Evolutionary conservation across 805 yeast species (phyloP).

Genomic region (Spathaspora girioi): DNA sequence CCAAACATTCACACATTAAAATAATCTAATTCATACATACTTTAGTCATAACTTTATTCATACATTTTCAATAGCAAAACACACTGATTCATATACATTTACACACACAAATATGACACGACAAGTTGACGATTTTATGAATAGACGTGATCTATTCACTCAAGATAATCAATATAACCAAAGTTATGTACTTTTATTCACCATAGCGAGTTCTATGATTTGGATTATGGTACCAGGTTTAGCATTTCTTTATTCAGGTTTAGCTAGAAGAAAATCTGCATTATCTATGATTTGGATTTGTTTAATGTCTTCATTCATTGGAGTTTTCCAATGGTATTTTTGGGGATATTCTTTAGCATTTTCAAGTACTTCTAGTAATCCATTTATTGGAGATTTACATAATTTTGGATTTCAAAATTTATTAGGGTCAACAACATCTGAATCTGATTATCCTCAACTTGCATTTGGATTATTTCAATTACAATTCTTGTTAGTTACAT

Average conservation of each 20-base stretch:
- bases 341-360: constrained; percentile 98
- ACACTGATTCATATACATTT: not conserved
- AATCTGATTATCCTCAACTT: constrained; percentile 67
- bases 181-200: constrained; percentile 36
- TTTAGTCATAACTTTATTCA: no score
- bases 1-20: not conserved
- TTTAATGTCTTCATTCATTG: constrained; percentile 69
- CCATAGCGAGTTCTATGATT: constrained; percentile 66
- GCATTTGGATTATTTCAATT: constrained; percentile 85
- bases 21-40: not conserved
- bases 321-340: constrained; percentile 89
- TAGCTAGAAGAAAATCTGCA: constrained; percentile 88
- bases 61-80: not conserved
- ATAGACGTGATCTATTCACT: constrained; percentile 30
- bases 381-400: constrained; percentile 83
- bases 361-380: constrained; percentile 71
- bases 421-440: constrained; percentile 41
- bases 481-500: constrained; percentile 88
- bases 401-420: constrained; percentile 79
- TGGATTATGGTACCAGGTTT: constrained; percentile 94
- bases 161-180: constrained; percentile 31
- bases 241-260: constrained; percentile 87
- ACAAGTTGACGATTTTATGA: constrained; percentile 11
- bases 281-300: constrained; percentile 79
- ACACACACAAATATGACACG: constrained; percentile 1